Percentiles rank a stretch among this genome's conserved stretches.
Evolutionary conservation across 805 yeast species (phyloP).

Genomic region (Lipomyces spencermartinsiae): DNA sequence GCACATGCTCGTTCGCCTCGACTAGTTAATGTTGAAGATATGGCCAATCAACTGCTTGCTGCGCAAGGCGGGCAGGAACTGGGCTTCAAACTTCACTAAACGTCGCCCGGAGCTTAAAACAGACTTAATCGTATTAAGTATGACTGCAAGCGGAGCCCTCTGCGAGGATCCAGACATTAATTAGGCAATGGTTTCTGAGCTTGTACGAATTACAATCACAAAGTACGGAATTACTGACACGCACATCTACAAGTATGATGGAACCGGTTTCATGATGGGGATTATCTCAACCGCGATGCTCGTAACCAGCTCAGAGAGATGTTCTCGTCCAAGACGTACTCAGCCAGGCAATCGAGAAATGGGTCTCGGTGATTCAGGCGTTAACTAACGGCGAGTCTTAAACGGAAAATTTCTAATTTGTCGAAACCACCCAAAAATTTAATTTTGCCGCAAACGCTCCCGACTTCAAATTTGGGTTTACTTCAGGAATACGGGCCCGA

Average conservation of each 20-base stretch:
- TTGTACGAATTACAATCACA: background rate
- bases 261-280: too few species aligned
- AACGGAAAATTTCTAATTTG: too few species aligned
- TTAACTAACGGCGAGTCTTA: too few species aligned
- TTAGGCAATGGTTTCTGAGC: background rate
- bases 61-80: background rate
- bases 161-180: background rate
- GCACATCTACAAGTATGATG: too few species aligned
- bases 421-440: too few species aligned
- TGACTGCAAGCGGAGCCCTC: too few species aligned
- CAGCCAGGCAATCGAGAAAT: background rate
- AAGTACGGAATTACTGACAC: background rate
- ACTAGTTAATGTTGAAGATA: conserved; percentile 11
- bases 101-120: background rate
- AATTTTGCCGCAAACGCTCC: too few species aligned
- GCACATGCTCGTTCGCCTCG: conserved; percentile 9
- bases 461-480: too few species aligned
- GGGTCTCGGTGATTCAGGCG: background rate
- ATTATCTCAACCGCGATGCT: too few species aligned
- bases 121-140: background rate
- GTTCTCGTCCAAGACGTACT: too few species aligned
- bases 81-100: background rate
- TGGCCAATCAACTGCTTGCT: conserved; percentile 9
- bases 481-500: too few species aligned
- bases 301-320: too few species aligned